These are phyloP conservation scores for Saitozyma sp. DNA, from an alignment of 768 basidiomycete genomes.

Conservation along the genomic window DNA sequence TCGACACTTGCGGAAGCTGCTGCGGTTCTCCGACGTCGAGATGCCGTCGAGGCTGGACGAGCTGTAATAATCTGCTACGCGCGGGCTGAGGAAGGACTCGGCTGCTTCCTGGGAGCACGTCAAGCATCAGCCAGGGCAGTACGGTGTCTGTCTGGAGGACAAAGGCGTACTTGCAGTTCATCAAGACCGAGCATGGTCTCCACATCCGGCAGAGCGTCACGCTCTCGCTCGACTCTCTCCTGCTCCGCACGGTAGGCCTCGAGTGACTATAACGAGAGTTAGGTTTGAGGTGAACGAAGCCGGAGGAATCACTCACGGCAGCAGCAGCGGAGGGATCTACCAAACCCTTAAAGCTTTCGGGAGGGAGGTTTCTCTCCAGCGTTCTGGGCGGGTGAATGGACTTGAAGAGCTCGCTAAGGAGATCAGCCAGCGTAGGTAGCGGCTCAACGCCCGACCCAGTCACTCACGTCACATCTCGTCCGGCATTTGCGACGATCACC, in stretches of 20 bases:
- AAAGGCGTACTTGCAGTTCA: constrained; percentile 44
- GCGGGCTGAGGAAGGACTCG: constrained; percentile 23
- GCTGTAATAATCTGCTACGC: constrained; percentile 33
- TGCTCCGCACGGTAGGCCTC: constrained; percentile 31
- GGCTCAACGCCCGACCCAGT: no score
- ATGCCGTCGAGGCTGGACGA: constrained; percentile 27
- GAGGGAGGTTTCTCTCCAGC: constrained; percentile 39
- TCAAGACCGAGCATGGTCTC: constrained; percentile 46
- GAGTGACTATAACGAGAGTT: not conserved
- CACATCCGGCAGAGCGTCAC: constrained; percentile 36
- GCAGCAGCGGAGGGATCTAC: constrained; percentile 37
- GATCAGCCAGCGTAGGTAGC: not conserved
- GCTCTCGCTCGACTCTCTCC: constrained; percentile 21
- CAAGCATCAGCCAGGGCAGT: not conserved
- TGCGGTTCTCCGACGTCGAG: constrained; percentile 29
- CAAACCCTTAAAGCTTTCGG: constrained; percentile 35
- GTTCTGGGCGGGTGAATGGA: constrained; percentile 46
- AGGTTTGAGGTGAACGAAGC: not conserved
- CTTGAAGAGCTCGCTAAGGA: constrained; percentile 31
- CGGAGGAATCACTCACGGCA: constrained; percentile 16
- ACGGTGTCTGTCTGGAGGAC: no score
- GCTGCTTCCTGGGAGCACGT: constrained; percentile 30
- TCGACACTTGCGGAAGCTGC: constrained; percentile 42
- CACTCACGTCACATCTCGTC: constrained; percentile 48
- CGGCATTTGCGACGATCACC: constrained; percentile 47